phyloP scores from a whole-genome alignment of 1,284 basidiomycete species.

The Apiotrichum domesticum region DNA sequence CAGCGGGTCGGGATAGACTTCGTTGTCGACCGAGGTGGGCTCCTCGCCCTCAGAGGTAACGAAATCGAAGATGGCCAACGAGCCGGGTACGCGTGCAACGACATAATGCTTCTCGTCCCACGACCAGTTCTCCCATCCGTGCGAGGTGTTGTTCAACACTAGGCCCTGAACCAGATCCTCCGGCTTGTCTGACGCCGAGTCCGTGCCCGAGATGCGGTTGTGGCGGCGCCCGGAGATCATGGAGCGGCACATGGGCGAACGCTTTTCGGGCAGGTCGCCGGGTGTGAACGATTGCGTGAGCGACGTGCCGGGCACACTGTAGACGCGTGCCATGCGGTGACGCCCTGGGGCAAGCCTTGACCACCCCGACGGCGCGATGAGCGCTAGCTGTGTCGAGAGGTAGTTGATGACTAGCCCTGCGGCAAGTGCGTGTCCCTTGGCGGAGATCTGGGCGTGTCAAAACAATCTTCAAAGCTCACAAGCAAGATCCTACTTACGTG shows the following conservation, averaged over 20 bases:
- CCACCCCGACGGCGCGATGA: constrained; percentile 4
- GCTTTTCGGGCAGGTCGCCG: constrained; percentile 7
- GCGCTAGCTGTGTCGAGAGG: constrained; percentile 25
- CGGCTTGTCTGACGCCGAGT: not conserved
- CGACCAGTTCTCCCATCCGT: constrained; percentile 20
- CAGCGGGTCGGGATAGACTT: constrained; percentile 4
- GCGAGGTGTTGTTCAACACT: not conserved
- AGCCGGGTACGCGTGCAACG: constrained; percentile 29
- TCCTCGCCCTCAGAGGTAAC: constrained; percentile 16
- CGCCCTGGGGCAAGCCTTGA: constrained; percentile 4
- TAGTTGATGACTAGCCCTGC: constrained; percentile 39
- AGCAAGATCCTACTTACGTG: constrained; percentile 34
- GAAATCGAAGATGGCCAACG: constrained; percentile 31
- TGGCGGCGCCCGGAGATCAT: constrained; percentile 32
- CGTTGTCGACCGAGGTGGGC: not conserved
- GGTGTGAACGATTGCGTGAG: constrained; percentile 11
- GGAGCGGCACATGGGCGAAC: constrained; percentile 30
- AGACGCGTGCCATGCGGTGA: constrained; percentile 4
- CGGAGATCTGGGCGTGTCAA: constrained; percentile 28
- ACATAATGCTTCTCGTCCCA: constrained; percentile 42
- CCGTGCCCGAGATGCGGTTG: constrained; percentile 13
- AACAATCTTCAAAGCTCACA: constrained; percentile 21
- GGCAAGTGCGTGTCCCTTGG: constrained; percentile 36
- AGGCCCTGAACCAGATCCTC: constrained; percentile 5
- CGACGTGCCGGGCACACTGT: constrained; percentile 7